These are phyloP conservation scores for Sporothrix pseudoabietina DNA, from an alignment of 2,329 filamentous ascomycete species.

Conservation along the genomic window DNA sequence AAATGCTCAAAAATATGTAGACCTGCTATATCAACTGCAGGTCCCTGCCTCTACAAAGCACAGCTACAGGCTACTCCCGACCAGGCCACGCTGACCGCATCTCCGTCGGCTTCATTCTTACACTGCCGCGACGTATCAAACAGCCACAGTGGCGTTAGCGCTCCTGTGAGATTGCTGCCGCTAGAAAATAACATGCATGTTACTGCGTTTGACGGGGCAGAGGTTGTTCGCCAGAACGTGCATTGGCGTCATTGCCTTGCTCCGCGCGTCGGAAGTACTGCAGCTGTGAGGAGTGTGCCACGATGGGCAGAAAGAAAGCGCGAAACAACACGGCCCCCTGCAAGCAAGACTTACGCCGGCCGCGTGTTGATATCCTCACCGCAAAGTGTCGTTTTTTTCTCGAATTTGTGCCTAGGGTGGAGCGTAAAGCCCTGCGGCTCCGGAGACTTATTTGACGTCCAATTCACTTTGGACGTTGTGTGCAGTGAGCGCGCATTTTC, in stretches of 20 bases:
- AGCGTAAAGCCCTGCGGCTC: constrained; percentile 6
- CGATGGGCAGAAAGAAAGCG: not conserved
- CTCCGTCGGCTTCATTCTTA: constrained; percentile 14
- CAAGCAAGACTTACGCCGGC: not conserved
- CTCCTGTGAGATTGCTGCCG: constrained; percentile 14
- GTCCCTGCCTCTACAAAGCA: not conserved
- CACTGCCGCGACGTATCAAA: not conserved
- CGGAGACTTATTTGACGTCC: not conserved
- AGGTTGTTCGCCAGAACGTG: not conserved
- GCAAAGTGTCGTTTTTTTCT: constrained; percentile 9
- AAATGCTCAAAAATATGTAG: not conserved
- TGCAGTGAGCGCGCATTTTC: constrained; percentile 13
- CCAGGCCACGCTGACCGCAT: constrained; percentile 6
- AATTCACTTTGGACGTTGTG: not conserved
- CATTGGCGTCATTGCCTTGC: not conserved
- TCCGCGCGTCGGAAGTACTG: constrained; percentile 2
- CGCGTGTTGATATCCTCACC: constrained; percentile 17
- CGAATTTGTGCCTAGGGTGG: not conserved
- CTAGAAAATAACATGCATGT: constrained; percentile 29
- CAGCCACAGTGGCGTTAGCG: constrained; percentile 12
- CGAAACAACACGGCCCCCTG: not conserved
- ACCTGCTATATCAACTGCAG: not conserved
- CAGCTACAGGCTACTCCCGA: not conserved
- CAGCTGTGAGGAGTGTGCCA: not conserved
- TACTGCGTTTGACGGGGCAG: constrained; percentile 12